These are phyloP conservation scores for Sphaerostilbella broomeana DNA, from an alignment of 2,329 filamentous ascomycete genomes.

Conservation along the genomic window DNA sequence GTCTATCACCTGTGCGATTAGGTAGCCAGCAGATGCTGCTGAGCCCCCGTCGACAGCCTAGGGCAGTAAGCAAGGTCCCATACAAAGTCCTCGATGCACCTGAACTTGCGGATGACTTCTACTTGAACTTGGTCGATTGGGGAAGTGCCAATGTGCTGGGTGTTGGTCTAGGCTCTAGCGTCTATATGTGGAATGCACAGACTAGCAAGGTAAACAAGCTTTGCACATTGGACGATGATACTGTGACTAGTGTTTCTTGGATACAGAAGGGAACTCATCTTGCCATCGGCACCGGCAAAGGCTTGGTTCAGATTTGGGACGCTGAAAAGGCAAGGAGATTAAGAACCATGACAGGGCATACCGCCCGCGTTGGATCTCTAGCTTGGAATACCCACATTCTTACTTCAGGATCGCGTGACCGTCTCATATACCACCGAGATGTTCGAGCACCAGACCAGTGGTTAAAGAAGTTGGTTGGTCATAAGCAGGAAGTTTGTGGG, in stretches of 20 bases:
- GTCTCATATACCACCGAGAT: conserved; percentile 90
- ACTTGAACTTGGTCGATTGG: conserved; percentile 96
- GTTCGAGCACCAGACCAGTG: conserved; percentile 89
- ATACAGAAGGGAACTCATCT: conserved; percentile 96
- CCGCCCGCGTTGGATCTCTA: conserved; percentile 82
- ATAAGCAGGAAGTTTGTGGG: conserved; percentile 97
- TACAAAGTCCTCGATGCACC: conserved; percentile 97
- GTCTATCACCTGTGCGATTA: conserved; percentile 85
- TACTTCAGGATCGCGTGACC: conserved; percentile 88
- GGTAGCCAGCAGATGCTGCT: conserved; percentile 91
- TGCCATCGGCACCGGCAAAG: conserved; percentile 90
- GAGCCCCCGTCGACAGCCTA: conserved; percentile 79
- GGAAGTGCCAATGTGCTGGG: conserved; percentile 90
- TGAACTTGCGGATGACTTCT: conserved; percentile 94
- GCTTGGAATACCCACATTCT: conserved; percentile 98
- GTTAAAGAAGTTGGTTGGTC: conserved; percentile 77
- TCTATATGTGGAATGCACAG: conserved; percentile 98
- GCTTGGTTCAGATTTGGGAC: conserved; percentile 96
- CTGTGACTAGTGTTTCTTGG: conserved; percentile 95
- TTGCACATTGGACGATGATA: conserved; percentile 87
- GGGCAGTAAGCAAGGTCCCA: conserved; percentile 90
- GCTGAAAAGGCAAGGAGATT: conserved; percentile 78
- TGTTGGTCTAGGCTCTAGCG: conserved; percentile 84
- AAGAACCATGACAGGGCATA: conserved; percentile 95
- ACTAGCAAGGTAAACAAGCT: conserved; percentile 88